phyloP scores from a whole-genome alignment of 2,329 filamentous ascomycete genomes.

The Pseudogymnoascus sp. region DNA sequence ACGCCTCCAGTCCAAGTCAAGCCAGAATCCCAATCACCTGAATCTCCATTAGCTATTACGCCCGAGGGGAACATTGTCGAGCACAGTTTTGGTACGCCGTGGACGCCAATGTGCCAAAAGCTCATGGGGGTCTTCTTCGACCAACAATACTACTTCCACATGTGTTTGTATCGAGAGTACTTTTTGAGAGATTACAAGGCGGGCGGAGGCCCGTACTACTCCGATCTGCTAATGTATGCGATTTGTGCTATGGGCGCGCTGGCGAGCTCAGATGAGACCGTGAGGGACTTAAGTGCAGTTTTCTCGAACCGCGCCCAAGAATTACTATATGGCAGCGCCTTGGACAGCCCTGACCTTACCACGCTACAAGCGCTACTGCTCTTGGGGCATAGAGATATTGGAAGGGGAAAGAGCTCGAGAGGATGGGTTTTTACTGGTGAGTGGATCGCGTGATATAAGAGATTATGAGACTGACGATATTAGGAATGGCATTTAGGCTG shows the following conservation, averaged over 20 bases:
- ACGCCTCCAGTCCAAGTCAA: slow-evolving; percentile 3
- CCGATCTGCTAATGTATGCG: slow-evolving; percentile 39
- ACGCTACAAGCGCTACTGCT: slow-evolving; percentile 38
- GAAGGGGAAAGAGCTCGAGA: slow-evolving; percentile 38
- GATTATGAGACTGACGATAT: not conserved
- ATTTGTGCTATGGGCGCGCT: slow-evolving; percentile 42
- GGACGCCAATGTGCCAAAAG: slow-evolving; percentile 29
- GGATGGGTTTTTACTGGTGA: slow-evolving; percentile 41
- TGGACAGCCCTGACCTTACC: slow-evolving; percentile 40
- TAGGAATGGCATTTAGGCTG: slow-evolving; percentile 39
- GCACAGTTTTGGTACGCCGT: slow-evolving; percentile 7
- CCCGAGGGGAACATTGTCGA: slow-evolving; percentile 31
- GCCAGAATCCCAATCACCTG: not conserved
- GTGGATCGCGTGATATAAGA: not conserved
- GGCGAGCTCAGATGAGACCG: slow-evolving; percentile 32
- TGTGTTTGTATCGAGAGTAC: slow-evolving; percentile 42
- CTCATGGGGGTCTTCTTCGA: slow-evolving; percentile 42
- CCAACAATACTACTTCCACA: slow-evolving; percentile 39
- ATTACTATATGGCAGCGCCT: slow-evolving; percentile 34
- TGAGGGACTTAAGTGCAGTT: slow-evolving; percentile 32
- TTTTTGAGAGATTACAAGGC: slow-evolving; percentile 42
- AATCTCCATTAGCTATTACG: slow-evolving; percentile 26
- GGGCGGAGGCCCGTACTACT: slow-evolving; percentile 39
- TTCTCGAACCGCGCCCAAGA: slow-evolving; percentile 37
- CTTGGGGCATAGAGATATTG: slow-evolving; percentile 39